Evolutionary conservation across 768 basidiomycete species (phyloP).

Genomic region (Termitomyces sp.): DNA sequence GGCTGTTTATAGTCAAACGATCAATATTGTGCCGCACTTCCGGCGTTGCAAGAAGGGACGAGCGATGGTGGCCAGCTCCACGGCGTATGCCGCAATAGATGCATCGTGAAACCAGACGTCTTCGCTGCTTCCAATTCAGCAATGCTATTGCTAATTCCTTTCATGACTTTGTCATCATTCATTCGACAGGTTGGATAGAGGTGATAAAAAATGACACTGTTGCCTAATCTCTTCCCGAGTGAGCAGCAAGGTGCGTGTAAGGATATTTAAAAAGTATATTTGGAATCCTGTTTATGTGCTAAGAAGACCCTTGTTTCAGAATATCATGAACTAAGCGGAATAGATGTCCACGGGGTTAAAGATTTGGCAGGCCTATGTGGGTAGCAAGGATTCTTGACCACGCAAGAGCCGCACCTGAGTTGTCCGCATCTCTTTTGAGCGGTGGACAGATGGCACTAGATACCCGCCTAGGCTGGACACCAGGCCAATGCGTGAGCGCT

Average conservation of each 20-base stretch:
- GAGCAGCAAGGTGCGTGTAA: neutral
- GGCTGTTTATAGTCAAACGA: neutral
- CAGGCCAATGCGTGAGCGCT: constrained; percentile 25
- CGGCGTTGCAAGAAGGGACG: neutral
- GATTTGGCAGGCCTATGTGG: neutral
- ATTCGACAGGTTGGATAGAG: neutral
- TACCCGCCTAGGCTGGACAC: constrained; percentile 38
- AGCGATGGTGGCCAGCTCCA: neutral
- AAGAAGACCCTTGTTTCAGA: neutral
- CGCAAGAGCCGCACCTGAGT: constrained; percentile 28
- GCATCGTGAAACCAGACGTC: neutral
- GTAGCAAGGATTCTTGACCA: neutral
- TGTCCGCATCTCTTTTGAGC: constrained; percentile 40
- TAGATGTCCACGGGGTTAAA: neutral
- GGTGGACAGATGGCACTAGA: constrained; percentile 43
- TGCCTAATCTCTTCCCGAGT: no score
- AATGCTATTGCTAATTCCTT: neutral
- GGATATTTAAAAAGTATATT: neutral
- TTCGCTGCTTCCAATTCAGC: neutral
- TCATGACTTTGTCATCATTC: neutral
- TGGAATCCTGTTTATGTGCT: neutral
- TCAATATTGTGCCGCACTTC: neutral
- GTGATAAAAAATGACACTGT: neutral
- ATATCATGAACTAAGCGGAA: neutral
- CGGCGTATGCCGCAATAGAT: neutral